Conservation (phyloP, 2,329 filamentous ascomycete genomes). For the Phyllosticta citriasiana region DNA sequence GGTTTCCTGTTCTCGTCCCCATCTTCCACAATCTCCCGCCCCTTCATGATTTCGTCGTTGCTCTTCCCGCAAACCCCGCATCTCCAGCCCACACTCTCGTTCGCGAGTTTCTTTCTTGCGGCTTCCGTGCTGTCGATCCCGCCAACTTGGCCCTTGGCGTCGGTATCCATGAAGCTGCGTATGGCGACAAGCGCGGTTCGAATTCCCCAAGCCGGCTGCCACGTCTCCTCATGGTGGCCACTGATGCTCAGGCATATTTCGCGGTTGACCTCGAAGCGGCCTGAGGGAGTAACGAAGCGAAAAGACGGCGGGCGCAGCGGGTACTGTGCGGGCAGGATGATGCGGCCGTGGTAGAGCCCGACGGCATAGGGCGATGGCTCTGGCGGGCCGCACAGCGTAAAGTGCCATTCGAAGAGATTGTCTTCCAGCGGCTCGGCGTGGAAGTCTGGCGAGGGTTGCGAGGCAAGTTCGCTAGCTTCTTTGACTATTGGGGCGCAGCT, state of each 20-base stretch:
- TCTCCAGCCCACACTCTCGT: conserved; percentile 53
- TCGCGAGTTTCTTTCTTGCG: conserved; percentile 59
- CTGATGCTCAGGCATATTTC: conserved; percentile 94
- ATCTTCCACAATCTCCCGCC: conserved; percentile 49
- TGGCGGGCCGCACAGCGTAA: conserved; percentile 86
- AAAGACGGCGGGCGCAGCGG: conserved; percentile 90
- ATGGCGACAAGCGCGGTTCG: conserved; percentile 74
- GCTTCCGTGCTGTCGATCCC: conserved; percentile 54
- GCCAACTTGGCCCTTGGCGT: conserved; percentile 78
- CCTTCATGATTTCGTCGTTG: conserved; percentile 64
- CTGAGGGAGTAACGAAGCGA: conserved; percentile 84
- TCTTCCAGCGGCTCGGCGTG: conserved; percentile 74
- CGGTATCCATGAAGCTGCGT: conserved; percentile 86
- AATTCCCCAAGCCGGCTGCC: conserved; percentile 97
- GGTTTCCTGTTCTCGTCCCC: conserved; percentile 30
- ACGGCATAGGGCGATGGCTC: conserved; percentile 62
- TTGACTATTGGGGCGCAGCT: conserved; percentile 48
- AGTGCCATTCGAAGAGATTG: conserved; percentile 98
- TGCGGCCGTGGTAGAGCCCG: conserved; percentile 92
- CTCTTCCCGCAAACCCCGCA: conserved; percentile 61
- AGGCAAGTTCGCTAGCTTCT: conserved; percentile 80
- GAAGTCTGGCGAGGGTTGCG: conserved; percentile 73
- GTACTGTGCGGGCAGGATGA: conserved; percentile 80
- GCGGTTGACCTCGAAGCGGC: conserved; percentile 89
- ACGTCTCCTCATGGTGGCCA: conserved; percentile 94